Base-by-base conservation (phyloP, 208 protist species). In the Paratrypanosoma confusum region DNA sequence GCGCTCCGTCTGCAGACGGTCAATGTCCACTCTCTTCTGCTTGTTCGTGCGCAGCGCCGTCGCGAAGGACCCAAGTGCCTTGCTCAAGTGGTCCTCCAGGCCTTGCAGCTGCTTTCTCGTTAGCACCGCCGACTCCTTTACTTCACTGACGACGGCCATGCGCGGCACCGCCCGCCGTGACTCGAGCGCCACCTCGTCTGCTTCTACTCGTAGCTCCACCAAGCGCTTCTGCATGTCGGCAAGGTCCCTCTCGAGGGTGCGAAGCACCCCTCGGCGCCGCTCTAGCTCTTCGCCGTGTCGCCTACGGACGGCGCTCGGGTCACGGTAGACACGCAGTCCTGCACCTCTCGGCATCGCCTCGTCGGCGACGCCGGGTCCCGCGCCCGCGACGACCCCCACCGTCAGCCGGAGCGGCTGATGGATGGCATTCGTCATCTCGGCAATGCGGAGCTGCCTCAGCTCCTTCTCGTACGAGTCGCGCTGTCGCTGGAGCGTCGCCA, bases 41-140 rank as follows among this genome's bases (percentile, higher is more conserved):
- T 94, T 94, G 27, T 94, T 96, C 20, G 57, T 16, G 0, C 58
- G 37, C 0, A 91, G 47, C 26, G 84, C 64, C 21, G 75, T 55
- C 42, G 88, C 90, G 43, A 93, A 86, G 26, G 81, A 82, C 29
- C 94, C 66, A 20, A 84, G 71, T 39, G 90, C 74, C 10, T 72
- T 60, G 18, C 84, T 81, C 0, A 97, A 44, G 50, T 90, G 65
- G 49, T 71, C 67, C 58, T 98, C 95, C 3, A 98, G 61, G 11
- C 65, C 64, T 5, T 55, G 51, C 11, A 97, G 58, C 55, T 85
- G 85, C 26, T 76, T 66, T 39, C 16, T 69, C 40, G 14, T 52
- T 14, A 25, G 23, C 38, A 18, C 34, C 21, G 21, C 48, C 25
- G 14, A 49, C 52, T 13, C 64, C 52, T 39, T 11, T 3, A 35